A percentile compares a stretch with the other conserved stretches of the same genome.
These are phyloP conservation scores for Lagenidium sp. DNA, from an alignment of 352 stramenopile species.

Conservation along the genomic window DNA sequence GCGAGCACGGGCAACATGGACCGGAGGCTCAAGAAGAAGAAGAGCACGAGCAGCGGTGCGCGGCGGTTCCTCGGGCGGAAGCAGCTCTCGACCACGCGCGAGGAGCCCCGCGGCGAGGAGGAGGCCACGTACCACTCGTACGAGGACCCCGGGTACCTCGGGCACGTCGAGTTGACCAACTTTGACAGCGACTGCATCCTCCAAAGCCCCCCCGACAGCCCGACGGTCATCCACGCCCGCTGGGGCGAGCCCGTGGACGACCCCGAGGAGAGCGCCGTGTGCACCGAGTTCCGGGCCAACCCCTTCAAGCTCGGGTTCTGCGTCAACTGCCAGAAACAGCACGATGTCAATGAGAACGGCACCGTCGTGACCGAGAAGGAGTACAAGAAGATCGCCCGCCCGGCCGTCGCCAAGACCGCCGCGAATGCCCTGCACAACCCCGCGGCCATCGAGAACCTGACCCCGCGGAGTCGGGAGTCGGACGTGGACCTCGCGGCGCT, in stretches of 20 bases:
- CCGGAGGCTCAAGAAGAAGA: conserved; percentile 8
- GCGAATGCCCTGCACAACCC: conserved; percentile 78
- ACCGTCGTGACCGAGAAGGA: conserved; percentile 58
- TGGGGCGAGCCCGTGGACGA: conserved; percentile 80
- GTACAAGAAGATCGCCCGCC: conserved; percentile 78
- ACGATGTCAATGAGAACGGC: conserved; percentile 67
- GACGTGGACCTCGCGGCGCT: conserved; percentile 74
- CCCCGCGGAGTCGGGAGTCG: conserved; percentile 39
- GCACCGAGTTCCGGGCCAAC: conserved; percentile 71
- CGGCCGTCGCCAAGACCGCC: conserved; percentile 57
- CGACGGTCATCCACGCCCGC: conserved; percentile 75
- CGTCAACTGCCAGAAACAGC: conserved; percentile 87
- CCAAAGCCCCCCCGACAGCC: conserved; percentile 58
- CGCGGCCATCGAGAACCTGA: conserved; percentile 40
- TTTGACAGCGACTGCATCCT: conserved; percentile 79
- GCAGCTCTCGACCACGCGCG: conserved; percentile 11
- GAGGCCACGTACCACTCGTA: conserved; percentile 62
- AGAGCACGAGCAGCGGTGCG: conserved; percentile 6
- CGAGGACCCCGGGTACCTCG: conserved; percentile 68
- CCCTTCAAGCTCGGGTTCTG: conserved; percentile 84
- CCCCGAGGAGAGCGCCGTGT: conserved; percentile 74
- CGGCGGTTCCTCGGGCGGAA: too few relatives aligned
- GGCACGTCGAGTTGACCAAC: conserved; percentile 40
- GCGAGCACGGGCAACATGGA: too few relatives aligned
- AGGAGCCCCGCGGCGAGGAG: conserved; percentile 25